Evolutionary conservation across 2,329 filamentous ascomycete genomes (phyloP), one percentile per base, ranked within the genome.

Genomic region (Tolypocladium amazonense): DNA sequence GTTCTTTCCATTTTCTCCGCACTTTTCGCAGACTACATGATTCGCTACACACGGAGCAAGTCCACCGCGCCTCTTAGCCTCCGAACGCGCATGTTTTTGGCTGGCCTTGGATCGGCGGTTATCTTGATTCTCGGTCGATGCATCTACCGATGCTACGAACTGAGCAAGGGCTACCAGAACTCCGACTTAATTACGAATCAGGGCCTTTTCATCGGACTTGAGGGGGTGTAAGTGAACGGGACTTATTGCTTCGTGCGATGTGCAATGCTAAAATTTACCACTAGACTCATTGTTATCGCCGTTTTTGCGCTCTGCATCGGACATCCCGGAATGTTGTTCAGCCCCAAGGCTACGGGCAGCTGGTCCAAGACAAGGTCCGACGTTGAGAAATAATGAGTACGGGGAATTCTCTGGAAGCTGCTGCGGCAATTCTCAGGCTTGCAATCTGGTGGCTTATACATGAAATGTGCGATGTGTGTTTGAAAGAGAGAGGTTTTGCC

Each of bases 111-210:
- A 1, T 66, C 82, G 1, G 80, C 84, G 0, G 83, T 86, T 3
- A 57, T 86, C 3, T 74, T 81, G 52, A 85, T 89, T 64, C 79
- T 88, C 45, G 79, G 80, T 4, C 76, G 87, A 20, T 86, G 81
- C 63, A 76, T 81, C 12, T 88, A 85, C 69, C 79, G 87, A 58
- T 83, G 87, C 50, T 83, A 83, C 12, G 87, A 89, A 72, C 70
- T 89, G 61, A 82, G 80, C 62, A 74, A 85, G 45, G 86, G 86
- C 1, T 89, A 85, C 73, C 75, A 66, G 6, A 47, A 70, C 33
- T 85, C 83, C 0, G 68, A 75, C 7, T 69, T 87, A 59, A 81
- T 87, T 47, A 73, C 73, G 5, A 66, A 84, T 47, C 71, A 85
- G 66, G 70, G 69, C 0, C 67, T 80, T 2, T 84, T 85, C 62